Conservation (phyloP, 2,329 filamentous ascomycete genomes). For the Sphaceloma murrayae region DNA sequence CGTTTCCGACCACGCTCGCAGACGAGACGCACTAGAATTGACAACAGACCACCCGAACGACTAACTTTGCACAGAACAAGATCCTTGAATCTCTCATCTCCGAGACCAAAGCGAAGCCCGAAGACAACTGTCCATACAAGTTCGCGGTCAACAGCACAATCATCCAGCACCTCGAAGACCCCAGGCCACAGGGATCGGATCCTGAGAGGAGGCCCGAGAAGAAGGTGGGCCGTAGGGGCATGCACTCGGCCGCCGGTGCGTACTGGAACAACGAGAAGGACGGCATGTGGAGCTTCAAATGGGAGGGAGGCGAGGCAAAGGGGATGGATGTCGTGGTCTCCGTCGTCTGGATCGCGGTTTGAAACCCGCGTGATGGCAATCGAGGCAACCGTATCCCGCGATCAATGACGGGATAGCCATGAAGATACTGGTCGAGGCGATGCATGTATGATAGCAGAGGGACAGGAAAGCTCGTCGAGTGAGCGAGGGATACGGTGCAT, state of each 20-base stretch:
- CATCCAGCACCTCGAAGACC: slow-evolving; percentile 79
- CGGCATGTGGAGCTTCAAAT: slow-evolving; percentile 85
- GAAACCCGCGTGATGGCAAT: no score
- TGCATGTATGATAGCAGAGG: no score
- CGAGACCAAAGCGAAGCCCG: slow-evolving; percentile 52
- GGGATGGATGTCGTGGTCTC: slow-evolving; percentile 45
- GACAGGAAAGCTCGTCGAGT: no score
- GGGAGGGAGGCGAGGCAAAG: slow-evolving; percentile 48
- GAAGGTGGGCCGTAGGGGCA: slow-evolving; percentile 69
- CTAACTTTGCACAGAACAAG: slow-evolving; percentile 55
- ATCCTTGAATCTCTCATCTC: slow-evolving; percentile 70
- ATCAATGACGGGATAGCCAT: no score
- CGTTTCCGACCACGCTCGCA: slow-evolving; percentile 23
- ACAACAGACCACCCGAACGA: no score
- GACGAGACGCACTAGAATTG: no score
- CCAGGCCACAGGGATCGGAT: slow-evolving; percentile 51
- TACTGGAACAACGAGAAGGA: slow-evolving; percentile 90
- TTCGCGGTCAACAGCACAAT: slow-evolving; percentile 98
- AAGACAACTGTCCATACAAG: slow-evolving; percentile 63
- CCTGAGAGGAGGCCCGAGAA: slow-evolving; percentile 2
- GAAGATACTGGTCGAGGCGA: no score
- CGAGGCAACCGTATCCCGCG: no score
- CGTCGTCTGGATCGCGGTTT: slow-evolving; percentile 66
- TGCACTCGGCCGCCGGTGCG: slow-evolving; percentile 77
- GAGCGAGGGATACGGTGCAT: slow-evolving; percentile 1